Percentiles rank a stretch among this genome's conserved stretches.
These are phyloP conservation scores for Sclerotinia borealis DNA, from an alignment of 2,329 filamentous ascomycete species.

Conservation along the genomic window DNA sequence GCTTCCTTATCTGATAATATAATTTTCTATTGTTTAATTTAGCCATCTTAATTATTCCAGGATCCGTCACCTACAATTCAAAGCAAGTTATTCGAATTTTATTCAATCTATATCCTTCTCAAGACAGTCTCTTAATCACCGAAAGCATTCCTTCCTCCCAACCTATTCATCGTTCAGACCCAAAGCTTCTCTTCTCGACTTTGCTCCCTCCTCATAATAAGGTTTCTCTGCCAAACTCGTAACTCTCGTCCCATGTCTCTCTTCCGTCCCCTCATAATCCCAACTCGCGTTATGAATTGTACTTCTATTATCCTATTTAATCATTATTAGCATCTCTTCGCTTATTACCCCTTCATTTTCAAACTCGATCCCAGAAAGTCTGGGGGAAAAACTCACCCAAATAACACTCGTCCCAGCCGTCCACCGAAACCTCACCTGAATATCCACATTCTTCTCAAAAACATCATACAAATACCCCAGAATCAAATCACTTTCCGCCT, in stretches of 20 bases:
- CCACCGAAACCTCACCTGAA: constrained; percentile 68
- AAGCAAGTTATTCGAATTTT: neutral
- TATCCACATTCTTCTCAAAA: constrained; percentile 62
- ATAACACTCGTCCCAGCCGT: constrained; percentile 59
- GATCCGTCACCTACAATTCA: neutral
- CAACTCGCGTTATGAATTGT: constrained; percentile 70
- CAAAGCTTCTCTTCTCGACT: constrained; percentile 59
- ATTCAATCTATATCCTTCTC: neutral
- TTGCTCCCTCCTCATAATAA: constrained; percentile 57
- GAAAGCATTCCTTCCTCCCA: neutral
- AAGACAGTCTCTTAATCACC: neutral
- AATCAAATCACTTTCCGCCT: constrained; percentile 62
- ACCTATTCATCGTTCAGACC: constrained; percentile 49
- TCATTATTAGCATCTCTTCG: neutral
- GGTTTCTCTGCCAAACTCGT: constrained; percentile 67
- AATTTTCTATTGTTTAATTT: neutral
- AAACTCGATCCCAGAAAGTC: neutral
- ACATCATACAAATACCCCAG: constrained; percentile 62
- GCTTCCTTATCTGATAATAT: neutral
- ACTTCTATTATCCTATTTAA: constrained; percentile 53
- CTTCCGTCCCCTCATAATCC: constrained; percentile 63
- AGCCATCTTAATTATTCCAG: neutral
- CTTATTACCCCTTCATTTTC: neutral
- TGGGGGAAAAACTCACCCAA: constrained; percentile 38
- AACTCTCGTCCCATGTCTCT: constrained; percentile 66